Base-by-base conservation (phyloP, 257 asterid genomes). In the Ilex asprella region DNA sequence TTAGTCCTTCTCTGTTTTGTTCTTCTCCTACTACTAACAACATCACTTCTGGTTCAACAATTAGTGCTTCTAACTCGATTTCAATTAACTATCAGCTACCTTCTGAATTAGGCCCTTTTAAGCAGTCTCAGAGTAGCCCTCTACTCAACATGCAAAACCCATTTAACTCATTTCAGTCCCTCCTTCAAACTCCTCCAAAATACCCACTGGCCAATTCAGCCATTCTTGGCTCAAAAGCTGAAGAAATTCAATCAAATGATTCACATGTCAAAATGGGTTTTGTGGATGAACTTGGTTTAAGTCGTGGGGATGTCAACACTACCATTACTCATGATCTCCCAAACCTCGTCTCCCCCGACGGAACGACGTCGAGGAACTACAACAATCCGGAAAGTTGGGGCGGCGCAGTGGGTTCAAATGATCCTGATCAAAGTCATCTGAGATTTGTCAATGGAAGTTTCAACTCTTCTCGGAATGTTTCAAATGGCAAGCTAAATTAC, bases 331-430 rank as follows among this genome's bases (percentile, higher is more conserved):
- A 39, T 44, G 85, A 66, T 44, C 82, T 85, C n/a, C 84, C 91
- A 1, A 75, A 70, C 62, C 83, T 85, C 31, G 54, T 83, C n/a
- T 70, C 89, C 15, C 39, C 83, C 29, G 88, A 83, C 51, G 86
- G 75, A 65, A 63, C 66, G n/a, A 51, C 54, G 12, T 32, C 78
- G 8, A 64, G 61, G 10, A 71, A 56, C 29, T 53, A 64, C 39
- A 57, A 39, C 60, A 35, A 55, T 30, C 59, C 55, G 12, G 65
- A 13, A 3, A 41, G 67, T 41, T 62, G 76, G 65, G 66, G 61
- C n/a, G 58, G 50, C 54, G 69, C 44, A 5, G 30, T 13, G 0
- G 58, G 63, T 32, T 64, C 47, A 52, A 39, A 39, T 12, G 55
- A 39, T 5, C 60, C 32, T 12, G 68, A 57, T 44, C 27, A 21